phyloP scores from a whole-genome alignment of 139 green algal species.

The Nannochloris sp. region DNA sequence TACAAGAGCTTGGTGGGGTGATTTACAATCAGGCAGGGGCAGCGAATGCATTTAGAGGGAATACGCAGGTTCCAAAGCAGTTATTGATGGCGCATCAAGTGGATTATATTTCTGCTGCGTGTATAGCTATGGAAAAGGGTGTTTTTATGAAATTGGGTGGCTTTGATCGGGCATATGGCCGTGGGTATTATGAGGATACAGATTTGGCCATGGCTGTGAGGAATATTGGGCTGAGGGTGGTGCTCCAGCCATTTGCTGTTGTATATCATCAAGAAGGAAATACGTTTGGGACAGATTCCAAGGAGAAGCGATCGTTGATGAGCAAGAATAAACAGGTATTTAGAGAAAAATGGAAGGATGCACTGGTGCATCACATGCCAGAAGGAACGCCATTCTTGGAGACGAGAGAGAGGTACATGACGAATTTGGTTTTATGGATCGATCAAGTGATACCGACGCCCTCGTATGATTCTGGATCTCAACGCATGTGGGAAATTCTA shows the following conservation, averaged over 20 bases:
- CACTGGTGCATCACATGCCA: not conserved
- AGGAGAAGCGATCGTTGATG: conserved; percentile 20
- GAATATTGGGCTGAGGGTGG: conserved; percentile 6
- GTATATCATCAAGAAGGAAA: conserved; percentile 24
- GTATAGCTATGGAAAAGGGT: conserved; percentile 3
- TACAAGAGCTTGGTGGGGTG: conserved; percentile 18
- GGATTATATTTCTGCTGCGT: conserved; percentile 26
- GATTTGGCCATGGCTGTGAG: conserved; percentile 15
- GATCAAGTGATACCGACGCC: conserved; percentile 24
- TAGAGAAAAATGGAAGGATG: conserved; percentile 11
- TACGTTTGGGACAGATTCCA: conserved; percentile 21
- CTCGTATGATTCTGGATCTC: conserved; percentile 14
- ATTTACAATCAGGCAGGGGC: conserved; percentile 16
- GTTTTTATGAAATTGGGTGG: conserved; percentile 10
- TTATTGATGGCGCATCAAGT: not conserved
- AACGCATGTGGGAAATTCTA: conserved; percentile 13
- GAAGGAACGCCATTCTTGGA: not conserved
- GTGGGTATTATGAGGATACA: conserved; percentile 15
- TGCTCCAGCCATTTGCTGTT: conserved; percentile 18
- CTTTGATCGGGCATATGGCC: conserved; percentile 13
- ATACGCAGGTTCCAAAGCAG: not conserved
- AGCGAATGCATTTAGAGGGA: not conserved
- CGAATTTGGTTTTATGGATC: conserved; percentile 8
- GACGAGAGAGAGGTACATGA: not conserved
- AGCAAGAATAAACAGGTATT: conserved; percentile 11